Conservation (phyloP, 768 basidiomycete species). For the Lactarius akahatsu region DNA sequence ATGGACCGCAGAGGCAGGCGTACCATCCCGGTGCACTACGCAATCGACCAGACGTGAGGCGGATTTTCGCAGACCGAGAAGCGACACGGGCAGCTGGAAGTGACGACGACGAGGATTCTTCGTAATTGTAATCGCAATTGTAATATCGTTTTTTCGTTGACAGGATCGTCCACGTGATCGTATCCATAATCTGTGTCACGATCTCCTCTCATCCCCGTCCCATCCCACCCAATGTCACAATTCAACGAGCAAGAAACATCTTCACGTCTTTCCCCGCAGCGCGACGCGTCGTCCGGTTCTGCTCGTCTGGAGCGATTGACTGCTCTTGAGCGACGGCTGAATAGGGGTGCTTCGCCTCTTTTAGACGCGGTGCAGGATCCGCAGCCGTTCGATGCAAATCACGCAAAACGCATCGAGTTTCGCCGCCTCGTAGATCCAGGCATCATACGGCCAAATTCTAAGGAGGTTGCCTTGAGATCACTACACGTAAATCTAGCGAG, state of each 20-base stretch:
- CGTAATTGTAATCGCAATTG: slow-evolving; percentile 4
- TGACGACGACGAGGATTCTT: slow-evolving; percentile 18
- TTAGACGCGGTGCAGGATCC: slow-evolving; percentile 11
- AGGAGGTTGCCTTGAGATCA: slow-evolving; percentile 56
- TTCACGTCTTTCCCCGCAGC: neutral
- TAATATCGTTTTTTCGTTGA: neutral
- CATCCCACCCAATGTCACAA: neutral
- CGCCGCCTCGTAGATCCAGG: slow-evolving; percentile 78
- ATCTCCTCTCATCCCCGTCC: neutral
- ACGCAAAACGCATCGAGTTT: slow-evolving; percentile 69
- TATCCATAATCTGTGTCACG: neutral
- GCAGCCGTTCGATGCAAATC: slow-evolving; percentile 44
- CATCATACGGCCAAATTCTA: slow-evolving; percentile 68
- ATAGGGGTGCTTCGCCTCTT: neutral
- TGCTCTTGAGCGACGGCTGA: slow-evolving; percentile 34
- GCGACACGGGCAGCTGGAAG: neutral
- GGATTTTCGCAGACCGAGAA: slow-evolving; percentile 18
- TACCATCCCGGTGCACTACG: slow-evolving; percentile 12
- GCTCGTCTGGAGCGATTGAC: slow-evolving; percentile 58
- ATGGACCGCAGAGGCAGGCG: slow-evolving; percentile 6
- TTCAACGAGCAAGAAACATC: neutral
- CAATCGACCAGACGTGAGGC: slow-evolving; percentile 23
- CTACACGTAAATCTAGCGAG: slow-evolving; percentile 51
- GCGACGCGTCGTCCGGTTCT: slow-evolving; percentile 36
- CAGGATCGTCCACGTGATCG: neutral